phyloP scores from a whole-genome alignment of 768 basidiomycete genomes.

The Suillus clintonianus region DNA sequence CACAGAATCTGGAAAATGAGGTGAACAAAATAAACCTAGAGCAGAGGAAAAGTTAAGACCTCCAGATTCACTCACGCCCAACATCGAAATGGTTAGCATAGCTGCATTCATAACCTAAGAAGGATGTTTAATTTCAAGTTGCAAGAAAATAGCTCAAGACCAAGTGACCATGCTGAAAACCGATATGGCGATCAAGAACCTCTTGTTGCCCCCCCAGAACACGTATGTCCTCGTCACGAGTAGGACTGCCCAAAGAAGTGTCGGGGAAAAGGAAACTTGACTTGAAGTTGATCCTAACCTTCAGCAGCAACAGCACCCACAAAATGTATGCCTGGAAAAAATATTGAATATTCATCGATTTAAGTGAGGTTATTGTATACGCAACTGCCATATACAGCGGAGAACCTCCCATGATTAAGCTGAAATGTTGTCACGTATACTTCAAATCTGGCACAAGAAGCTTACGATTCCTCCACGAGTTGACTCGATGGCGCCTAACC shows the following conservation, averaged over 20 bases:
- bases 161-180: background rate
- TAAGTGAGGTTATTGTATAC: background rate
- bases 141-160: background rate
- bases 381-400: background rate
- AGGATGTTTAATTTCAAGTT: background rate
- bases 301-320: background rate
- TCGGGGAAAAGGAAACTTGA: background rate
- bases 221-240: background rate
- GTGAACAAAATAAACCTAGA: background rate
- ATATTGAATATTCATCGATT: background rate
- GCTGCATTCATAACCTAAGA: background rate
- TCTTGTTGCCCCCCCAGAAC: background rate
- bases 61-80: background rate
- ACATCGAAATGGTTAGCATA: background rate
- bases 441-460: background rate
- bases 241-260: background rate
- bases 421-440: background rate
- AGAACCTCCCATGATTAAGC: background rate
- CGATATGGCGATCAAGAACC: background rate
- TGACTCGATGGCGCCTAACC: background rate
- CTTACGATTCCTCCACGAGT: background rate
- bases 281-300: background rate
- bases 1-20: background rate
- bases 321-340: background rate
- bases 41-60: too few species aligned